phyloP scores from a whole-genome alignment of 2,329 filamentous ascomycete genomes.

The Cordyceps farinosa region DNA sequence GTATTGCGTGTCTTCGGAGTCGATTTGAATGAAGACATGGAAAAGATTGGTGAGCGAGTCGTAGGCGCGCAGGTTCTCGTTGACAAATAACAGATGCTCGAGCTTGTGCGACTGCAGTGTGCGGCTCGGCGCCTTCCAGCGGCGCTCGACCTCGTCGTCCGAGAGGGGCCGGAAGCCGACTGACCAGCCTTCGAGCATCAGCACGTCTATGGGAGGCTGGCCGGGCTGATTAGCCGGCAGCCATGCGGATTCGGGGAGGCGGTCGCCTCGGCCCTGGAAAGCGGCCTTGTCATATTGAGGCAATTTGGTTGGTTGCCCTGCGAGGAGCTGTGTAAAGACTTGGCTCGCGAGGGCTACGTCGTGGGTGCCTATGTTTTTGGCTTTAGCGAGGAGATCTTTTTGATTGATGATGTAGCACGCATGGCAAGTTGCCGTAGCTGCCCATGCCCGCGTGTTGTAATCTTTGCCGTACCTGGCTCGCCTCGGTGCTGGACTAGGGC shows the following conservation, averaged over 20 bases:
- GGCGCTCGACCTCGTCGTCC: constrained; percentile 48
- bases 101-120: constrained; percentile 47
- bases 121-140: constrained; percentile 48
- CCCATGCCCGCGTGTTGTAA: too few species aligned
- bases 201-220: constrained; percentile 52
- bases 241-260: constrained; percentile 62
- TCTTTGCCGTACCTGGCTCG: constrained; percentile 58
- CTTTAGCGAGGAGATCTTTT: neutral
- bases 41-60: constrained; percentile 47
- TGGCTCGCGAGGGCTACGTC: constrained; percentile 62
- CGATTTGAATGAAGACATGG: constrained; percentile 55
- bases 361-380: constrained; percentile 52
- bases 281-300: constrained; percentile 83
- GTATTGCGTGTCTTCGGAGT: constrained; percentile 68
- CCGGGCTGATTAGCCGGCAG: constrained; percentile 49
- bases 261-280: constrained; percentile 72
- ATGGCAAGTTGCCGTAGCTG: neutral
- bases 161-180: constrained; percentile 71
- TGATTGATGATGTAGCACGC: neutral
- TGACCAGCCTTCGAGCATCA: constrained; percentile 90
- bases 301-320: constrained; percentile 51
- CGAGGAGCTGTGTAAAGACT: constrained; percentile 59
- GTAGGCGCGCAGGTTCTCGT: constrained; percentile 45
- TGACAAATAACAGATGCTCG: constrained; percentile 49
- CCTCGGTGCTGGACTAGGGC: constrained; percentile 76